These are phyloP conservation scores for Fraxinus sp. DNA, from an alignment of 305 asterid genomes.

Conservation along the genomic window DNA sequence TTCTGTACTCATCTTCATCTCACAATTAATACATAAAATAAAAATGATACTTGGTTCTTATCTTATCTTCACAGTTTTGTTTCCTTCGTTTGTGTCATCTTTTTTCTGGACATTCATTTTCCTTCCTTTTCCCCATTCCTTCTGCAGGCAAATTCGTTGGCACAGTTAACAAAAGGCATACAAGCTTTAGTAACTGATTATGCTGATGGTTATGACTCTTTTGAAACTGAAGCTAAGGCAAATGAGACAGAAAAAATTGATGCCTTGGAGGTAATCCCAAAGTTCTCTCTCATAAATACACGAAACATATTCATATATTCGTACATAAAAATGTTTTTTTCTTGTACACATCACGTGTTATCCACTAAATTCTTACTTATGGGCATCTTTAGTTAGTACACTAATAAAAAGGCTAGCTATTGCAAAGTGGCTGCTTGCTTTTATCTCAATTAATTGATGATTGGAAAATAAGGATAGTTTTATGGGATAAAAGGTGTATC, in stretches of 20 bases:
- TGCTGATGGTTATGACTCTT: conserved; percentile 56
- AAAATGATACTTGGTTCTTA: conserved; percentile 13
- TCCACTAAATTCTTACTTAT: neutral
- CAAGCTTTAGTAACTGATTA: conserved; percentile 59
- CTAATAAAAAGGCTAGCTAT: conserved; percentile 5
- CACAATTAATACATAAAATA: conserved; percentile 6
- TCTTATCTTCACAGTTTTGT: neutral
- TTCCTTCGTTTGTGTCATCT: conserved; percentile 7
- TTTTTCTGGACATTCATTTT: conserved; percentile 12
- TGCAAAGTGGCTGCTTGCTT: conserved; percentile 16
- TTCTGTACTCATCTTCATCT: conserved; percentile 2
- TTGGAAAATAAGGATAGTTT: neutral
- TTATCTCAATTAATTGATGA: neutral
- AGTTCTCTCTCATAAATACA: conserved; percentile 10
- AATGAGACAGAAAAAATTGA: conserved; percentile 77
- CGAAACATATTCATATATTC: neutral
- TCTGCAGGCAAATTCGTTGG: conserved; percentile 62
- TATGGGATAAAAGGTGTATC: conserved; percentile 14
- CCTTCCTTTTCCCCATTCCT: conserved; percentile 2
- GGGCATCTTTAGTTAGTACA: neutral
- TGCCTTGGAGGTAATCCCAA: conserved; percentile 80
- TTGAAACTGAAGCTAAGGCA: conserved; percentile 62
- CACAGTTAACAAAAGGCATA: conserved; percentile 66
- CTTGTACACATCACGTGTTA: conserved; percentile 21
- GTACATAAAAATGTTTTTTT: neutral